Base-by-base conservation (phyloP, 2,329 filamentous ascomycete genomes). In the Colletotrichum sp. region DNA sequence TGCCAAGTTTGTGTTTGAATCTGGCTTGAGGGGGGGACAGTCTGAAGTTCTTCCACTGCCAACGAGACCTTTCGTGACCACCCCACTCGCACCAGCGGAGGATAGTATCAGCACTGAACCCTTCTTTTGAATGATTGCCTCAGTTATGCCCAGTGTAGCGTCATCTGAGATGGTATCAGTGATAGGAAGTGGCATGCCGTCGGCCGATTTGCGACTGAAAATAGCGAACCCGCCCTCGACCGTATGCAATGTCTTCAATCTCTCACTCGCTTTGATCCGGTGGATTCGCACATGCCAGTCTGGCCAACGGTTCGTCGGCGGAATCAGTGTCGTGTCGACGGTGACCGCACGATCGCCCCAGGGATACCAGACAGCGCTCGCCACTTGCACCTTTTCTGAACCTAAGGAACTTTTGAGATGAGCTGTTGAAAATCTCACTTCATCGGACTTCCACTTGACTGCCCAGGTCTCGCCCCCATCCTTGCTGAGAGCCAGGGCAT, bases 271-370 rank as follows among this genome's bases (percentile, higher is more conserved):
- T n/a, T 39, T 55, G 39, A 81, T 25, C 0, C 77, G 78, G 55
- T 84, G 83, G 1, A 82, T 55, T 1, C 83, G 62, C 0, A 82
- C 44, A 73, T 85, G 82, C 83, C 83, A 85, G 25, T 84, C 82
- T 2, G 83, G 83, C 83, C 82, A 84, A 9, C 79, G 72, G n/a
- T 77, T 70, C 1, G 79, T 80, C 0, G 83, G 83, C 0, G 83
- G 79, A 5, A 84, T 71, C 6, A 84, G 63, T 0, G 80, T 79
- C 0, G 83, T 82, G 13, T 82, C 78, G 4, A 85, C 71, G 11
- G 71, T 68, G 0, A 84, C 77, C 2, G 77, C 71, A 3, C 79
- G 52, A 68, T 84, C 82, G 1, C 79, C 78, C 82, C 82, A 83
- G 2, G 81, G 78, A 68, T 75, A 79, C 80, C 80, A 82, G 3